Evolutionary conservation across 176 grass and related monocot genomes (phyloP), one percentile per base, ranked within the genome.

Genomic region (Pharus latifolius): DNA sequence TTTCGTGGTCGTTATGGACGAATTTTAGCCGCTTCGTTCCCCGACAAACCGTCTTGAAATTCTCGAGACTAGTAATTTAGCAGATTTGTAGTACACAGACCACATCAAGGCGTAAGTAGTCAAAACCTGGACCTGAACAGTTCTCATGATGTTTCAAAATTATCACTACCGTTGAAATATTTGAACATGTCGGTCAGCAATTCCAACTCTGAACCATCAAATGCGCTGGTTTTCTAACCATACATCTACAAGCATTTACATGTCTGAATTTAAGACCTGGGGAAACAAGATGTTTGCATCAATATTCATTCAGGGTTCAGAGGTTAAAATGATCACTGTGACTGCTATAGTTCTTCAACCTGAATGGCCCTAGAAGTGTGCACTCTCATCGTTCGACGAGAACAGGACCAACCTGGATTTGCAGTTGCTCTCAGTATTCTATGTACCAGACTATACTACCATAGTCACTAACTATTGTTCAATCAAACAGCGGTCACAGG

Each of bases 1-100:
- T 28, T 54, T 70, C 58, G 59, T 60, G n/a, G 3, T n/a, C 40
- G 70, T 28, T 49, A 31, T 66, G 61, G 78, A 37, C 33, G 40
- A 25, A 44, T 13, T 32, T n/a, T 2, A 42, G 52, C 50, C 38
- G 41, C 61, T 29, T 74, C 19, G 40, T 38, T 65, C 73, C 60
- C 37, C 60, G 65, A 42, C 51, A 47, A 3, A 69, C 23, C 61
- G 14, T 31, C 56, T 17, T 12, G 25, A 5, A 4, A 57, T 70
- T 43, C n/a, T 50, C 25, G 17, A 15, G 44, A 6, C 9, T 13
- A 31, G 42, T n/a, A n/a, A n/a, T n/a, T n/a, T n/a, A n/a, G n/a
- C 35, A 38, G 8, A 38, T 9, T 38, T 9, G 35, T 38, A 38
- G 35, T 38, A 4, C 9, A 38, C 4, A 38, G 35, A 38, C 9